Percentiles rank a stretch among this genome's conserved stretches.
These are phyloP conservation scores for Ampelomyces quisqualis DNA, from an alignment of 2,329 filamentous ascomycete genomes.

Conservation along the genomic window DNA sequence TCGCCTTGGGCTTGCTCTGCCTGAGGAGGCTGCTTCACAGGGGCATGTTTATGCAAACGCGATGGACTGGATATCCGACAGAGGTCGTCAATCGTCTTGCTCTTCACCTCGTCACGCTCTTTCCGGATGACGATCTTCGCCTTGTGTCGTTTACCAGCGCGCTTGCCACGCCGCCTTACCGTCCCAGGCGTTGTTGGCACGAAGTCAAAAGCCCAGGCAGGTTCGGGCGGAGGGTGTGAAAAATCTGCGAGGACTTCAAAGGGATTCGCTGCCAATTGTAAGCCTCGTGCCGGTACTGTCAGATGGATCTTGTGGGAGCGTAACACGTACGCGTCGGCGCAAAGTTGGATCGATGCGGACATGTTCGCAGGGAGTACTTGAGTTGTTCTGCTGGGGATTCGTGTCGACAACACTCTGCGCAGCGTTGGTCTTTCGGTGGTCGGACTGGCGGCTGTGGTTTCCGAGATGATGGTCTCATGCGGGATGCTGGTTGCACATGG, in stretches of 20 bases:
- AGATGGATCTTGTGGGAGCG: not conserved
- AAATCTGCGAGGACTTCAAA: conserved; percentile 31
- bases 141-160: conserved; percentile 18
- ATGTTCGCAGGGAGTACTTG: conserved; percentile 8
- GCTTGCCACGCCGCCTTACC: conserved; percentile 20
- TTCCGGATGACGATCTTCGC: conserved; percentile 8
- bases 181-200: conserved; percentile 6
- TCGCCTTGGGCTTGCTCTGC: too few relatives aligned
- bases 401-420: conserved; percentile 13
- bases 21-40: not conserved
- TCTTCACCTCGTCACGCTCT: conserved; percentile 1
- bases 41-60: conserved; percentile 9
- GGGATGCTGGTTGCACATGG: conserved; percentile 10
- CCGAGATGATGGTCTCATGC: conserved; percentile 9
- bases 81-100: conserved; percentile 6
- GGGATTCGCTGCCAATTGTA: conserved; percentile 26
- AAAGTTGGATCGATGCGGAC: conserved; percentile 21
- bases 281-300: not conserved
- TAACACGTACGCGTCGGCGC: conserved; percentile 22
- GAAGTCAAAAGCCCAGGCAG: conserved; percentile 24
- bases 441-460: conserved; percentile 8
- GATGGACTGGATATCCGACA: conserved; percentile 12
- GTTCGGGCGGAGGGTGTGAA: conserved; percentile 19
- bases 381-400: conserved; percentile 1
- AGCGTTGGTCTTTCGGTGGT: conserved; percentile 10